Evolutionary conservation across 2,329 filamentous ascomycete genomes (phyloP), one percentile per base, ranked within the genome.

Genomic region (Canariomyces notabilis): DNA sequence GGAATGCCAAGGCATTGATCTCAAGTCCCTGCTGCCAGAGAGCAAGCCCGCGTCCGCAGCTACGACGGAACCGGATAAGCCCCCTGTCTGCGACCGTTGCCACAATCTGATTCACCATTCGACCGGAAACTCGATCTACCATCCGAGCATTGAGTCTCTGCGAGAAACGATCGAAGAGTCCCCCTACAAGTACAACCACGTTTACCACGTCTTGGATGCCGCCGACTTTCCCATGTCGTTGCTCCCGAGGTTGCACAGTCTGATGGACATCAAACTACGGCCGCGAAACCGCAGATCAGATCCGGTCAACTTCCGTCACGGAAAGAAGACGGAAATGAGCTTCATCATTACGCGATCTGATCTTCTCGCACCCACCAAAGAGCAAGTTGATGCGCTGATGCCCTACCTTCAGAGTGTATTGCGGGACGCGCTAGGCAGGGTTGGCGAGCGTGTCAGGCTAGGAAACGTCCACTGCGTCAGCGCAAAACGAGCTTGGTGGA

Each of bases 221-320:
- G 93, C 90, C 50, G 93, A 98, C 66, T 97, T 98, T 54, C 93
- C 93, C 16, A 87, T 98, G 79, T 96, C 93, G 2, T 69, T 98
- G 12, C 74, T 97, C 4, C 87, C 89, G 1, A 80, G 82, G 36
- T 77, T 98, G 8, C 79, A 85, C 50, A 71, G 78, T 6, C 71
- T 88, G 1, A 73, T 96, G 1, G 74, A 82, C 26, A 72, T 89
- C 8, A 83, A 83, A 6, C 73, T 93, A 43, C 83, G 91, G 46
- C 85, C 87, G 1, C 79, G 79, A 51, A 97, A 96, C 61, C 81
- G 91, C 40, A 80, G 91, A 41, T 83, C 89, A 1, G 81, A 80
- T 44, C 71, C 75, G 6, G 75, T 73, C 42, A 80, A 80, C 53
- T 95, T 80, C 64, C 75, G 76, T 31, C 69, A 77, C 38, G 83